These are phyloP conservation scores for Cytospora piceae DNA, from an alignment of 2,329 filamentous ascomycete genomes.

Conservation along the genomic window DNA sequence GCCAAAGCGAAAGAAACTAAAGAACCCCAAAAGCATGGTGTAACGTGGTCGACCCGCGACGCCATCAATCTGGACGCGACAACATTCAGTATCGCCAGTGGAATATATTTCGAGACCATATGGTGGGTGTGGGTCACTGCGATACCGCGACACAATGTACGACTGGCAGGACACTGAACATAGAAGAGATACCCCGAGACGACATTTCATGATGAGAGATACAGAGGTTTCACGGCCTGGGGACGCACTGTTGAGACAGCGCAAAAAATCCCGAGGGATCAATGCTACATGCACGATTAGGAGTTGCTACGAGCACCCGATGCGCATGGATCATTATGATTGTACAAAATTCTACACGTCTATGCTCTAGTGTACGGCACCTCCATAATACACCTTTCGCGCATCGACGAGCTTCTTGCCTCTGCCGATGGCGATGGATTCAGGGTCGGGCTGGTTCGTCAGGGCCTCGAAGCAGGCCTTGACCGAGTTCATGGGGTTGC, in stretches of 20 bases:
- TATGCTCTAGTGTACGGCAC: constrained; percentile 61
- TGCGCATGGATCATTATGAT: constrained; percentile 13
- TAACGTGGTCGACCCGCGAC: not conserved
- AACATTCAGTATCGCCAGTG: too few relatives aligned
- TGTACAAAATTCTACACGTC: constrained; percentile 29
- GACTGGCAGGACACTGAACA: not conserved
- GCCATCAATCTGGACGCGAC: not conserved
- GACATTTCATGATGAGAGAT: not conserved
- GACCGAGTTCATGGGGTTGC: constrained; percentile 97
- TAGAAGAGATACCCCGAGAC: not conserved
- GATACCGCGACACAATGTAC: not conserved
- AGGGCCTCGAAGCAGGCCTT: constrained; percentile 88
- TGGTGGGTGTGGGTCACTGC: not conserved
- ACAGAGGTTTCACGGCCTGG: not conserved
- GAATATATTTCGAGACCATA: not conserved
- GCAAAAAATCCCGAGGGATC: not conserved
- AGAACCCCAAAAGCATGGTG: not conserved
- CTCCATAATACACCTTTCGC: constrained; percentile 95
- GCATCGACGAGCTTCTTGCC: constrained; percentile 97
- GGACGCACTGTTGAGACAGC: not conserved
- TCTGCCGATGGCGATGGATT: constrained; percentile 84
- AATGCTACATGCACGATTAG: not conserved
- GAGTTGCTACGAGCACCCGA: not conserved
- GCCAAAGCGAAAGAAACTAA: not conserved
- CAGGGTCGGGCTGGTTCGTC: constrained; percentile 80